These are phyloP conservation scores for Dothistroma pini DNA, from an alignment of 2,329 filamentous ascomycete genomes.

Conservation along the genomic window DNA sequence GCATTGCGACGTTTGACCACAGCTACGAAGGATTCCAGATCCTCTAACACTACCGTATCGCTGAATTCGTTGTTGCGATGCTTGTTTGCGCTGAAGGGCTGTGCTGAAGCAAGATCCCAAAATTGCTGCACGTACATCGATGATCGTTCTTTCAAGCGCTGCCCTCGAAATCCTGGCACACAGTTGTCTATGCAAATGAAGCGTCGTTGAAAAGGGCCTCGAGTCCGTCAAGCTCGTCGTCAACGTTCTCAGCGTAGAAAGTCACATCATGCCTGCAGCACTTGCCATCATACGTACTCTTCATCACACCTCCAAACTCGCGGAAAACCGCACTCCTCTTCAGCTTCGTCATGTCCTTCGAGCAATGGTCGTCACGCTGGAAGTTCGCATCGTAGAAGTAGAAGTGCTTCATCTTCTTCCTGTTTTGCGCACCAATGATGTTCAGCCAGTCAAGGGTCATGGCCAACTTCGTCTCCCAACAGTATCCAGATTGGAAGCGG, in stretches of 20 bases:
- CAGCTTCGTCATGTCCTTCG: slow-evolving; percentile 16
- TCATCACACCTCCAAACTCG: slow-evolving; percentile 14
- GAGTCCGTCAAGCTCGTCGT: slow-evolving; percentile 14
- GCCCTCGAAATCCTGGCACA: too few species aligned
- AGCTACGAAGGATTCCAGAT: too few species aligned
- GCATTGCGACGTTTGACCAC: too few species aligned
- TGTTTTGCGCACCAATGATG: slow-evolving; percentile 18
- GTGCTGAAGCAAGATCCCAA: too few species aligned
- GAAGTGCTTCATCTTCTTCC: slow-evolving; percentile 15
- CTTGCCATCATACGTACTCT: slow-evolving; percentile 10
- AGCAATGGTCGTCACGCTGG: slow-evolving; percentile 14
- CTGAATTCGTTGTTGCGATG: too few species aligned
- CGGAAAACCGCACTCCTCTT: slow-evolving; percentile 11
- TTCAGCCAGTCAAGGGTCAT: slow-evolving; percentile 17
- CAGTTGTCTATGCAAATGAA: not conserved
- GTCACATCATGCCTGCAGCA: slow-evolving; percentile 17
- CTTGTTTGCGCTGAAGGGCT: too few species aligned
- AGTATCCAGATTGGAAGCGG: slow-evolving; percentile 23
- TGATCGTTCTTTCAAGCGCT: not conserved
- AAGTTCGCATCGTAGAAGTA: slow-evolving; percentile 19
- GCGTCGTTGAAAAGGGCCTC: slow-evolving; percentile 12
- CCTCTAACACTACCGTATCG: too few species aligned
- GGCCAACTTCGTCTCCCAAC: slow-evolving; percentile 18
- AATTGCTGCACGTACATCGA: not conserved
- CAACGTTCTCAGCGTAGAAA: slow-evolving; percentile 8